These are phyloP conservation scores for Telfairia occidentalis DNA, from an alignment of 331 rosid species.

Conservation along the genomic window DNA sequence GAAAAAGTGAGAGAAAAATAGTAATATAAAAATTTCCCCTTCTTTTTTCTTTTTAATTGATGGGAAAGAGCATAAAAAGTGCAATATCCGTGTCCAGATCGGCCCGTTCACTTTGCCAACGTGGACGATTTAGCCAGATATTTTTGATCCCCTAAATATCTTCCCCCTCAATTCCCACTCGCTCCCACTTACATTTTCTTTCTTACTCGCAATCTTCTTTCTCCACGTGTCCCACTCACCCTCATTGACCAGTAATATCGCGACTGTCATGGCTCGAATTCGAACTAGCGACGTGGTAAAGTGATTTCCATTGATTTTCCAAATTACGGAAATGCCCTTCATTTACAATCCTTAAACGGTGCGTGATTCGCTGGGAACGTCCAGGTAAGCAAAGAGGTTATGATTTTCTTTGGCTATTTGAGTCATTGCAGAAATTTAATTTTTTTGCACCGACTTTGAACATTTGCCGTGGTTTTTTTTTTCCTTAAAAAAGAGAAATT, in stretches of 20 bases:
- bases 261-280: not conserved
- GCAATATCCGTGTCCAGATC: conserved; percentile 50
- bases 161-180: not conserved
- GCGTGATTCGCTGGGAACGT: conserved; percentile 5
- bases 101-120: conserved; percentile 26
- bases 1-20: conserved; percentile 12
- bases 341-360: not conserved
- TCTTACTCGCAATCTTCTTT: not conserved
- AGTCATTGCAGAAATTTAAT: not conserved
- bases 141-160: conserved; percentile 31
- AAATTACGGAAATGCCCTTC: not conserved
- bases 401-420: not conserved
- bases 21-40: not conserved
- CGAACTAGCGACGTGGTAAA: not conserved
- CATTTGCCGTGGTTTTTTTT: not conserved
- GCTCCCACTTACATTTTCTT: not conserved
- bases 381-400: not conserved
- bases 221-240: conserved; percentile 14
- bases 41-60: not conserved
- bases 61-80: conserved; percentile 32
- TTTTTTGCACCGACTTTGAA: not conserved
- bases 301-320: not conserved
- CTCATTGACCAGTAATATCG: not conserved
- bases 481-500: not conserved
- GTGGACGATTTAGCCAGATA: conserved; percentile 53